phyloP scores from a whole-genome alignment of 495 filamentous ascomycete genomes.

The Trichoderma gamsii region DNA sequence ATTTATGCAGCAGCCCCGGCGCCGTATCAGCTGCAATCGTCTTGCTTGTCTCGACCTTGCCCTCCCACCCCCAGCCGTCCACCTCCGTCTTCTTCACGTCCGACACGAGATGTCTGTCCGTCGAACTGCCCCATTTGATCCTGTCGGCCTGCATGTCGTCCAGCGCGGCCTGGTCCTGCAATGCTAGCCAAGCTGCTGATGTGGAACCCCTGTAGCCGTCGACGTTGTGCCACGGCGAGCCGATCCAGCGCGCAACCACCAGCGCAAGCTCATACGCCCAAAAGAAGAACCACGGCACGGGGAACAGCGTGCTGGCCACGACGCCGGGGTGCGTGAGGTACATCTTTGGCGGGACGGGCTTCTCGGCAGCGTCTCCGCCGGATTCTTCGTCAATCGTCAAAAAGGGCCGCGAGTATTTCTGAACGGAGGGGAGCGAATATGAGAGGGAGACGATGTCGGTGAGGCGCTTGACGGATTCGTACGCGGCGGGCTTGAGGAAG shows the following conservation, averaged over 20 bases:
- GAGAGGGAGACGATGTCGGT: conserved; percentile 80
- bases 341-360: conserved; percentile 43
- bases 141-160: conserved; percentile 51
- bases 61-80: conserved; percentile 79
- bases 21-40: conserved; percentile 39
- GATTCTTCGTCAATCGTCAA: conserved; percentile 21
- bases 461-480: conserved; percentile 80
- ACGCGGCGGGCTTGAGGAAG: conserved; percentile 55
- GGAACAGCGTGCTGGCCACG: conserved; percentile 72
- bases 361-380: not conserved
- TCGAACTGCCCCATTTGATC: conserved; percentile 80
- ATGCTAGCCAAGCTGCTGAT: conserved; percentile 71
- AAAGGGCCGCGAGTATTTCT: conserved; percentile 45
- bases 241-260: conserved; percentile 68
- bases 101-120: conserved; percentile 50
- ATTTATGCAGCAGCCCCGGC: conserved; percentile 25
- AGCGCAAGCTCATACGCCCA: conserved; percentile 55
- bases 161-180: conserved; percentile 59
- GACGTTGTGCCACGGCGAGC: conserved; percentile 80
- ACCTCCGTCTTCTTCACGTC: conserved; percentile 66
- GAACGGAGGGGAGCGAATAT: conserved; percentile 56
- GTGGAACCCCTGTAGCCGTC: conserved; percentile 69
- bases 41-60: conserved; percentile 50
- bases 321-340: conserved; percentile 86
- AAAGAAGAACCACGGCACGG: conserved; percentile 60